Evolutionary conservation across 805 yeast genomes (phyloP), one percentile per base, ranked within the genome.

Genomic region (Brettanomyces nanus): DNA sequence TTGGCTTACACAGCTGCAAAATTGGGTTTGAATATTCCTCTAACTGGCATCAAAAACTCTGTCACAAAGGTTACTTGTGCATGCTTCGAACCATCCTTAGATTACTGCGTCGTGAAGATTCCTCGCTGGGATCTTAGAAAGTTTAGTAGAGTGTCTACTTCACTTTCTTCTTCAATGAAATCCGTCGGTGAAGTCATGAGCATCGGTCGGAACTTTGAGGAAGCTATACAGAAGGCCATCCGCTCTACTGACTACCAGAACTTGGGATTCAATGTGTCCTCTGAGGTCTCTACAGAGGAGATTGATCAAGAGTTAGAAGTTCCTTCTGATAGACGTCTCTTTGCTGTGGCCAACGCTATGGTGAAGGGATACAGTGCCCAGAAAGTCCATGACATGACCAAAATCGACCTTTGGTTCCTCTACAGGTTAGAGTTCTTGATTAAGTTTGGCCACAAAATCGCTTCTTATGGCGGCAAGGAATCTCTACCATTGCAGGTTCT

Each of bases 101-200:
- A 90, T 66, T 90, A 90, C 65, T 85, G 87, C 61, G 98, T 90
- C 46, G 95, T 86, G 38, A 90, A 90, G 75, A 92, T 90, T 62
- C 98, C 98, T 62, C 78, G 97, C 68, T 90, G 98, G 98, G 98
- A 90, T 66, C 75, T 90, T 66, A 84, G 85, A 71, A 90, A 90
- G 66, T 90, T 90, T 66, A 85, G 90, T 44, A 75, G 95, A 60
- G 97, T 90, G 28, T 83, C 95, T 17, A 80, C 85, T 37, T 71
- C 79, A 59, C 75, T 90, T 51, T 82, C 92, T 7, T 87, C 97
- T 2, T 78, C 95, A 22, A 90, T 90, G 98, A 90, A 90, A 67
- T 87, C 97, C 45, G 97, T 90, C 48, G 98, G 98, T 70, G 98
- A 90, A 63, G 97, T 92, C 37, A 90, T 90, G 98, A 75, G 90